Percentiles rank a stretch among this genome's conserved stretches.
Evolutionary conservation across 2,329 filamentous ascomycete genomes (phyloP).

Genomic region (Ceratocystis colombiana): DNA sequence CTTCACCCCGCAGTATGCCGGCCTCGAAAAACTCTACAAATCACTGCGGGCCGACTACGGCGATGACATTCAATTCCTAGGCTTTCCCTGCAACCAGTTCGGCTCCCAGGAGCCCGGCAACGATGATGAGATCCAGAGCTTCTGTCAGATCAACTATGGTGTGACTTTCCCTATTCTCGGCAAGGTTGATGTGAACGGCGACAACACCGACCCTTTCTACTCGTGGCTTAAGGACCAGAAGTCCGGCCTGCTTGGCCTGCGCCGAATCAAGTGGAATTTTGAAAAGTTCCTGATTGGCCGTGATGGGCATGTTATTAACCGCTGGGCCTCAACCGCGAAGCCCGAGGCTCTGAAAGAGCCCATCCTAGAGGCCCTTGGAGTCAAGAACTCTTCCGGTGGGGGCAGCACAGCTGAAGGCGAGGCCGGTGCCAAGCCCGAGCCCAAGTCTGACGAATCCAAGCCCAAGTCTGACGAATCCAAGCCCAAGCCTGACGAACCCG

Average conservation of each 20-base stretch:
- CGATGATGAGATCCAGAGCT: conserved; percentile 69
- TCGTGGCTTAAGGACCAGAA: conserved; percentile 64
- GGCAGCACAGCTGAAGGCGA: background rate
- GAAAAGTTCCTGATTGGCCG: conserved; percentile 90
- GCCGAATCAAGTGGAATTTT: conserved; percentile 98
- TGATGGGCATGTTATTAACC: conserved; percentile 72
- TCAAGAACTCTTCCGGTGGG: background rate
- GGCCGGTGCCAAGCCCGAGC: background rate
- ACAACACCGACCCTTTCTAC: conserved; percentile 66
- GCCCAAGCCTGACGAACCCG: background rate
- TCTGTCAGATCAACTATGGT: conserved; percentile 90
- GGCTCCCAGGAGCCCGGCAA: conserved; percentile 76
- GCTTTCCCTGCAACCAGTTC: conserved; percentile 99
- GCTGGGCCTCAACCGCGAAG: conserved; percentile 84
- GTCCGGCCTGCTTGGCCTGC: conserved; percentile 75
- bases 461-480: background rate
- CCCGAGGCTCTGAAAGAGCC: conserved; percentile 67
- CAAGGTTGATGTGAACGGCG: conserved; percentile 91
- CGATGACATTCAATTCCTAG: conserved; percentile 75
- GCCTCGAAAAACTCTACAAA: conserved; percentile 86
- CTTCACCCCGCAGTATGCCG: conserved; percentile 91
- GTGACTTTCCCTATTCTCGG: conserved; percentile 83
- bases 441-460: background rate
- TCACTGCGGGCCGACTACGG: conserved; percentile 56
- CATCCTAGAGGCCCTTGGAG: conserved; percentile 62